A percentile compares a stretch with the other conserved stretches of the same genome.
Evolutionary conservation across 441 rosid species (phyloP).

Genomic region (Biscutella laevigata): DNA sequence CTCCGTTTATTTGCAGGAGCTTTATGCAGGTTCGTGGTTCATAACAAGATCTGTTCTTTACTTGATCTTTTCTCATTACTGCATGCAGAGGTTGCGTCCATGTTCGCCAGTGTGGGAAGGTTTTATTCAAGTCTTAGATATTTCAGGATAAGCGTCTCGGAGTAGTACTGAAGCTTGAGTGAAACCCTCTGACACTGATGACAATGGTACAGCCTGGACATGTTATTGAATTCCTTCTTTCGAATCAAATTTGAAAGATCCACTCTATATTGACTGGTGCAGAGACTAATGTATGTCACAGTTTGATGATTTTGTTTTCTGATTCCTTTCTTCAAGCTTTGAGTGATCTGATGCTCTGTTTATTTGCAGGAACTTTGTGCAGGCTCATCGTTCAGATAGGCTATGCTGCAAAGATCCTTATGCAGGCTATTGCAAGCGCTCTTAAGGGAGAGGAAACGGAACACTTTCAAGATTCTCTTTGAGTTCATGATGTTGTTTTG

Average conservation of each 20-base stretch:
- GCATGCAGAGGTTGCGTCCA: conserved; percentile 51
- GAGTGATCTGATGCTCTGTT: no score
- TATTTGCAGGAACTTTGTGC: no score
- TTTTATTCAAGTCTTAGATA: conserved; percentile 71
- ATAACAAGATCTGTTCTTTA: neutral
- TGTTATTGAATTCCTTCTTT: conserved; percentile 35
- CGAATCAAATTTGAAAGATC: conserved; percentile 39
- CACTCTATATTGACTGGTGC: conserved; percentile 28
- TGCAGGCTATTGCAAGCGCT: conserved; percentile 45
- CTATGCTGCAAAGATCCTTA: no score
- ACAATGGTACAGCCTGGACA: conserved; percentile 52
- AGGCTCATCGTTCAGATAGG: no score
- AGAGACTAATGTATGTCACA: no score
- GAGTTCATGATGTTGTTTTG: conserved; percentile 44
- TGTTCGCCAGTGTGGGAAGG: conserved; percentile 62
- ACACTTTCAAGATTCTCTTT: conserved; percentile 36
- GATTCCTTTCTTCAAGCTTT: no score
- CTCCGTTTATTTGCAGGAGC: no score
- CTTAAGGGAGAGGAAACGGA: conserved; percentile 43
- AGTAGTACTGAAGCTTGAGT: no score
- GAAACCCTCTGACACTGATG: no score
- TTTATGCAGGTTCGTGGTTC: no score
- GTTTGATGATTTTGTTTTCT: no score
- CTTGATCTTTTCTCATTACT: neutral
- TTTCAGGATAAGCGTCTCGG: no score